Conservation (phyloP, 768 basidiomycete species). For the Lactarius hatsudake region DNA sequence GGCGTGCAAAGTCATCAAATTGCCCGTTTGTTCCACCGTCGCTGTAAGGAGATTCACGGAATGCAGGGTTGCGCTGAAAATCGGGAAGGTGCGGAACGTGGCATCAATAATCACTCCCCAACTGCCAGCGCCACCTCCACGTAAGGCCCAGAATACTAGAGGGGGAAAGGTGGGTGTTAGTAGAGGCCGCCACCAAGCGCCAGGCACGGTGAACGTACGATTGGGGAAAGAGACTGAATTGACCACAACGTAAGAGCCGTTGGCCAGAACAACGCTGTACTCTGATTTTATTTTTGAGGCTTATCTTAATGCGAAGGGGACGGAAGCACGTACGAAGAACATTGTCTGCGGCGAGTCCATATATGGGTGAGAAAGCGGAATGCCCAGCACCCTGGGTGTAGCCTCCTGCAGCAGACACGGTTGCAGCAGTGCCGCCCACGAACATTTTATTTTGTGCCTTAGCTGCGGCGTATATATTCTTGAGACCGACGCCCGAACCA, state of each 20-base stretch:
- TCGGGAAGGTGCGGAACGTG: slow-evolving; percentile 37
- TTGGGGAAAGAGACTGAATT: slow-evolving; percentile 14
- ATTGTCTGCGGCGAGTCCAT: slow-evolving; percentile 31
- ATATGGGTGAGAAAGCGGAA: slow-evolving; percentile 28
- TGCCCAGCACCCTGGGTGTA: slow-evolving; percentile 32
- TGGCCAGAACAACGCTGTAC: slow-evolving; percentile 15
- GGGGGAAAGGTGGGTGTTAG: neutral
- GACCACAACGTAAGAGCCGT: slow-evolving; percentile 3
- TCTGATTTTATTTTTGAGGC: neutral
- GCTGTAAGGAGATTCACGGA: slow-evolving; percentile 32
- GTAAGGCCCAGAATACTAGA: slow-evolving; percentile 30
- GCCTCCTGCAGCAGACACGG: slow-evolving; percentile 29
- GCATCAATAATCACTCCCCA: slow-evolving; percentile 41
- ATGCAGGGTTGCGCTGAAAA: slow-evolving; percentile 34
- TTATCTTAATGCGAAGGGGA: too few species aligned
- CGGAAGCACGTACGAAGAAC: slow-evolving; percentile 26
- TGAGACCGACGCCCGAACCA: slow-evolving; percentile 29
- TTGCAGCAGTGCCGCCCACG: slow-evolving; percentile 30
- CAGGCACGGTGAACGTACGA: slow-evolving; percentile 7
- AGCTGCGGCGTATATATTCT: slow-evolving; percentile 22
- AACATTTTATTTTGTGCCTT: slow-evolving; percentile 28
- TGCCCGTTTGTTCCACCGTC: slow-evolving; percentile 40
- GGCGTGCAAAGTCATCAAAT: slow-evolving; percentile 34
- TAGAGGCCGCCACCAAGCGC: neutral
- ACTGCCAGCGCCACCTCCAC: slow-evolving; percentile 32